Evolutionary conservation across 2,329 filamentous ascomycete species (phyloP).

Genomic region (Xylaria sp.): DNA sequence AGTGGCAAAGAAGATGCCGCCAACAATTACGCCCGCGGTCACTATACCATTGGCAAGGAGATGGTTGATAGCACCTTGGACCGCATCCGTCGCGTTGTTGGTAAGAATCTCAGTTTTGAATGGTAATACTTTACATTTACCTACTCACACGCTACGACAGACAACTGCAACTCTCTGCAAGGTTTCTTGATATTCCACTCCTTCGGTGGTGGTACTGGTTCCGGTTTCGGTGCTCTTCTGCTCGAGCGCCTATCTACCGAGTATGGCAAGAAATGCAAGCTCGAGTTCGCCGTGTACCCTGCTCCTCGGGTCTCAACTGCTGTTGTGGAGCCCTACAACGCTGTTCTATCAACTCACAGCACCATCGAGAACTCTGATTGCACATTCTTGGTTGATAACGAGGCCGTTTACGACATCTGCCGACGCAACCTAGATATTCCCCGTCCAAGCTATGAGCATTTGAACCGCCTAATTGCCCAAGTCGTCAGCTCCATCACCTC

Average conservation of each 20-base stretch:
- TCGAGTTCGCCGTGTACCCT: constrained; percentile 75
- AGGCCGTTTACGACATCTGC: constrained; percentile 78
- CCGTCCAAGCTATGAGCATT: constrained; percentile 71
- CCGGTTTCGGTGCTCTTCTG: constrained; percentile 73
- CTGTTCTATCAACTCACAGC: constrained; percentile 74
- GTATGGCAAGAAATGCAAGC: constrained; percentile 79
- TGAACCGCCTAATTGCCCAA: constrained; percentile 75
- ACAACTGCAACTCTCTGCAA: constrained; percentile 75
- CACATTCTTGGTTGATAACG: constrained; percentile 78
- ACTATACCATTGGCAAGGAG: constrained; percentile 80
- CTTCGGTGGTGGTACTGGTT: constrained; percentile 74
- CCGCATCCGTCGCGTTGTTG: constrained; percentile 70
- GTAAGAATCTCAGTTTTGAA: constrained; percentile 49
- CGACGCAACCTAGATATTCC: constrained; percentile 73
- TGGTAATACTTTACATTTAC: not conserved
- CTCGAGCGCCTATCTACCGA: constrained; percentile 75
- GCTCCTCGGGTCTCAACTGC: constrained; percentile 72
- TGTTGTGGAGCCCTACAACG: constrained; percentile 77
- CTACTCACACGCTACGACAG: constrained; percentile 46
- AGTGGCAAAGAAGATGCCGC: constrained; percentile 78
- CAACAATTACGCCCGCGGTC: constrained; percentile 78
- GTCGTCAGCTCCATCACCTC: constrained; percentile 78
- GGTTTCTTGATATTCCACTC: constrained; percentile 79
- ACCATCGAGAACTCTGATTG: constrained; percentile 80
- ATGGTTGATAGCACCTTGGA: constrained; percentile 74